phyloP scores from a whole-genome alignment of 73 alveolate species.

The Stentor coeruleus region DNA sequence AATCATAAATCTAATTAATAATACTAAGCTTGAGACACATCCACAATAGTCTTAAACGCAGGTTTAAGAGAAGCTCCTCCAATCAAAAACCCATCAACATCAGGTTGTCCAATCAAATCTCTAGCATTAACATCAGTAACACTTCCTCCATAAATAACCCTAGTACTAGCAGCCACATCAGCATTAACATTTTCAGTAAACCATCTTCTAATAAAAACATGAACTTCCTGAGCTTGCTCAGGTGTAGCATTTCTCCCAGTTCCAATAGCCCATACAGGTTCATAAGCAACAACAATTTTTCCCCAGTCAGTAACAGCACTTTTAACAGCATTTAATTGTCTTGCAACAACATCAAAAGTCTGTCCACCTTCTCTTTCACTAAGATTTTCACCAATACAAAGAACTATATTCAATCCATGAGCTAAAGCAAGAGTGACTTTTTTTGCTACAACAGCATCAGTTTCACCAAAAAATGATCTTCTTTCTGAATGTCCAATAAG shows the following conservation, averaged over 20 bases:
- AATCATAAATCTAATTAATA: neutral
- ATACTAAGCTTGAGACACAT: slow-evolving; percentile 38
- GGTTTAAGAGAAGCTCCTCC: slow-evolving; percentile 97
- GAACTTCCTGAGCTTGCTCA: slow-evolving; percentile 95
- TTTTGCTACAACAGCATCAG: slow-evolving; percentile 85
- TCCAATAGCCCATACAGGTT: slow-evolving; percentile 98
- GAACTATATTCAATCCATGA: slow-evolving; percentile 70
- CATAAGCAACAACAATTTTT: slow-evolving; percentile 90
- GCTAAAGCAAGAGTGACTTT: slow-evolving; percentile 78
- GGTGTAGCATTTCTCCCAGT: slow-evolving; percentile 97
- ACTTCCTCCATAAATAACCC: slow-evolving; percentile 98
- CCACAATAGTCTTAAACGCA: slow-evolving; percentile 65
- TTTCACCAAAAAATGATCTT: slow-evolving; percentile 90
- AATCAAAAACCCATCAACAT: slow-evolving; percentile 95
- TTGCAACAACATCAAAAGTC: slow-evolving; percentile 75
- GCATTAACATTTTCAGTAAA: slow-evolving; percentile 77
- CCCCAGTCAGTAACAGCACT: slow-evolving; percentile 77
- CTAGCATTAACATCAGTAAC: slow-evolving; percentile 96
- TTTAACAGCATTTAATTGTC: slow-evolving; percentile 77
- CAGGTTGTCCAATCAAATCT: slow-evolving; percentile 81
- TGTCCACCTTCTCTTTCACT: slow-evolving; percentile 85
- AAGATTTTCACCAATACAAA: slow-evolving; percentile 91
- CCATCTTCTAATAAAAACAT: slow-evolving; percentile 88
- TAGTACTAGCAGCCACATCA: slow-evolving; percentile 66
- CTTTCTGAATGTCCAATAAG: slow-evolving; percentile 99